phyloP scores from a whole-genome alignment of 345 rosid species.

The Camelina sativa region DNA sequence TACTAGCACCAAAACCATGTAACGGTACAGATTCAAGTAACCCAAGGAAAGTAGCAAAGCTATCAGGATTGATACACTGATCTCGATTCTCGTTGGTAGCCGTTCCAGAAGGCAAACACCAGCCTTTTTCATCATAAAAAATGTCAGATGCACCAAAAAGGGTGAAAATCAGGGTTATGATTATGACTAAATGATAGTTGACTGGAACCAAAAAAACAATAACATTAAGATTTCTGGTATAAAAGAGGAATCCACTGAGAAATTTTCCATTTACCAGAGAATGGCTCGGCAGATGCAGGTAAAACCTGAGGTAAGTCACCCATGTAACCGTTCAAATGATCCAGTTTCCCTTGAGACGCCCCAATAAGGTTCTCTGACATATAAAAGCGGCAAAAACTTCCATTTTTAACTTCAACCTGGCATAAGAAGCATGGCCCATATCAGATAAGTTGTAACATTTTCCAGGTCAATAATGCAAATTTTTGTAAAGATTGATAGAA shows the following conservation, averaged over 20 bases:
- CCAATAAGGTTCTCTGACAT: conserved; percentile 66
- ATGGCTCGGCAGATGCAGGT: conserved; percentile 57
- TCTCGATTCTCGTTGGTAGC: conserved; percentile 57
- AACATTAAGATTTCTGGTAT: background rate
- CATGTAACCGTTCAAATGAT: conserved; percentile 38
- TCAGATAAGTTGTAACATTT: conserved; percentile 14
- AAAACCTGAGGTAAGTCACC: conserved; percentile 67
- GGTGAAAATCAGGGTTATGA: background rate
- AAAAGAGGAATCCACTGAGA: conserved; percentile 10
- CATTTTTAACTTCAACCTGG: conserved; percentile 75
- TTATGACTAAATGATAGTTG: conserved; percentile 2
- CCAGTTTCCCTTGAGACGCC: conserved; percentile 44
- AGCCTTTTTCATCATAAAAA: conserved; percentile 53
- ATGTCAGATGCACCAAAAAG: conserved; percentile 55
- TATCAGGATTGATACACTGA: conserved; percentile 74
- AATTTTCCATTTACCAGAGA: conserved; percentile 57
- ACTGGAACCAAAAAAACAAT: conserved; percentile 30
- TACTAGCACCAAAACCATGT: conserved; percentile 62
- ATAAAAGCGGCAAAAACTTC: conserved; percentile 72
- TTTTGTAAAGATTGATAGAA: conserved; percentile 4
- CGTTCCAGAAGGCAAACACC: conserved; percentile 63
- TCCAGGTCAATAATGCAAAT: conserved; percentile 26
- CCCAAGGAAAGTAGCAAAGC: conserved; percentile 77
- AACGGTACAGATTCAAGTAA: conserved; percentile 87
- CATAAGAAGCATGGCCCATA: conserved; percentile 22